phyloP scores from a whole-genome alignment of 768 basidiomycete species.

The Boletus bicolor region DNA sequence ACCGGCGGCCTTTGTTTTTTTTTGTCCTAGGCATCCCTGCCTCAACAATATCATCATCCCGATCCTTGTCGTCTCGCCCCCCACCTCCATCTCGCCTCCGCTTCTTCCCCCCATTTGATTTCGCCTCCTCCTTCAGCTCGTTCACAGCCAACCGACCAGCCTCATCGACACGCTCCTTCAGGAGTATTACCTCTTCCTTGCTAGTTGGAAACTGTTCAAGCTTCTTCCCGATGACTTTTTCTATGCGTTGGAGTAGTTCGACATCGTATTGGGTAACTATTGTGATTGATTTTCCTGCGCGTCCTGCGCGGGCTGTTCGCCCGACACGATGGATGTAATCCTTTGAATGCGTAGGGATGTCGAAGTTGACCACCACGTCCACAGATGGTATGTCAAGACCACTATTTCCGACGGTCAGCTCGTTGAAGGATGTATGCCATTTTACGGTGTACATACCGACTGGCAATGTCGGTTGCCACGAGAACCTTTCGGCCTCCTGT shows the following conservation, averaged over 20 bases:
- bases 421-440: not conserved
- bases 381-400: conserved; percentile 96
- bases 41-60: conserved; percentile 91
- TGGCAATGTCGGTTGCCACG: conserved; percentile 96
- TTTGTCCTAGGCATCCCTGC: conserved; percentile 77
- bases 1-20: conserved; percentile 49
- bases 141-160: conserved; percentile 73
- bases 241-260: conserved; percentile 92
- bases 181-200: conserved; percentile 81
- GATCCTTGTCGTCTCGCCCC: conserved; percentile 72
- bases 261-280: conserved; percentile 98
- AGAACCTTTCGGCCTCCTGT: conserved; percentile 87
- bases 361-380: conserved; percentile 96
- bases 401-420: conserved; percentile 35
- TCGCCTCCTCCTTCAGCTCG: conserved; percentile 77
- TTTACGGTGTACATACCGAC: conserved; percentile 52
- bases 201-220: conserved; percentile 87
- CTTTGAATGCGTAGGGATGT: conserved; percentile 96
- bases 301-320: conserved; percentile 95
- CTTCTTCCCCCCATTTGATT: conserved; percentile 48
- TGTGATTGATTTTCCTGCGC: conserved; percentile 95
- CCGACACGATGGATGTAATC: conserved; percentile 99
- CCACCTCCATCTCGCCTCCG: conserved; percentile 46
- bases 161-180: conserved; percentile 87
- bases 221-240: conserved; percentile 87